Base-by-base conservation (phyloP, 176 grass and related monocot genomes). In the Elymus sibiricus region DNA sequence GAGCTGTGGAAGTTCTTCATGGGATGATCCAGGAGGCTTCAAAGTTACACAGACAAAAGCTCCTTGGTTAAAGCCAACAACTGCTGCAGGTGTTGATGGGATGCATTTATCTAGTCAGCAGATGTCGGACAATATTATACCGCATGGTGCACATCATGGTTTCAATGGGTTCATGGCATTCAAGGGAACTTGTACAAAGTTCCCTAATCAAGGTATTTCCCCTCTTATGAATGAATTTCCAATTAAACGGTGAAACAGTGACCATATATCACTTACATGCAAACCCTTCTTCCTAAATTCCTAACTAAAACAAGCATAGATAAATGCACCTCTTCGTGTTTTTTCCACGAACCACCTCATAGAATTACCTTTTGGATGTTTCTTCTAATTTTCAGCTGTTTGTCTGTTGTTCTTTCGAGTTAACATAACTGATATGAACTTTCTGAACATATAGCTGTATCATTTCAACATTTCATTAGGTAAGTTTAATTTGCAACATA, bases 181-280 rank as follows among this genome's bases (percentile, higher is more conserved):
- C 80, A 93, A 94, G 80, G 87, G 85, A 86, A 88, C 64, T 43
- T 69, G 51, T 84, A 79, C 64, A 26, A 87, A 93, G 58, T 81
- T 90, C 87, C 89, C 81, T 69, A 89, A 90, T 93, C 91, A 95
- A 92, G 95, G 95, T 98, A 89, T 24, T 47, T 79, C 64, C 35
- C 82, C 24, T 14, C 22, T 81, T 61, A 66, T 68, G 12, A 49
- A 76, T 19, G 15, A 77, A 32, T 64, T 37, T 84, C 32, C 13
- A 0, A 47, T 7, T 16, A 37, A 77, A 76, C 7, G 13, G 71
- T 11, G 76, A 75, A 66, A 76, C 2, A 56, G 55, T 82, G 66
- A 38, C 43, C 40, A 42, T 76, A 58, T 26, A 63, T 66, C 39
- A 44, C 55, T 72, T 64, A 15, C 24, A 72, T 17, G 42, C 22